Base-by-base conservation (phyloP, 1,284 basidiomycete genomes). In the Gomphus sp. region DNA sequence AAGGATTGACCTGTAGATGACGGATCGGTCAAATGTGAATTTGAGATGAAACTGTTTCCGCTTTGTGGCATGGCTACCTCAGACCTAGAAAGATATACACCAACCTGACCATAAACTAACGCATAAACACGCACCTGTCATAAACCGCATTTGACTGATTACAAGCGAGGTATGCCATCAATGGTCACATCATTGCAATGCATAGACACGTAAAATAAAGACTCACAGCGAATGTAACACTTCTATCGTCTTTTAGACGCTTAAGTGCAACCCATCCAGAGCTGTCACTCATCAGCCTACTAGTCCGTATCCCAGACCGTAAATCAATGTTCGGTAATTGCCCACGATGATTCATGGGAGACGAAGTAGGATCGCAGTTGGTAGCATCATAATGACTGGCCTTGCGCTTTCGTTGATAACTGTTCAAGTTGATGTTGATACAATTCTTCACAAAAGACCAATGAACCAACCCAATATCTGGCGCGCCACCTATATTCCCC, bases 171-270 rank as follows among this genome's bases (percentile, higher is more conserved):
- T 50, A 16, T 36, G 45, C 31, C 10, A 41, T 14, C 52, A 52
- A 59, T 22, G 41, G 25, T 52, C 55, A 39, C 8, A 12, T 53
- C 31, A 31, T n/a, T 36, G 11, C 12, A 55, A 44, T 36, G n/a
- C 14, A 2, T 9, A 47, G 18, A n/a, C n/a, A 10, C 25, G 34
- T 3, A 10, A 14, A 25, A 37, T 1, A n/a, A 39, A n/a, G 25
- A 48, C 58, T 34, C 37, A 55, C 58, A 18, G 41, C 45, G 12
- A 59, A 48, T 16, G 43, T 54, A 39, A 49, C 33, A 14, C 57
- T 39, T 1, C 8, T 53, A 18, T 53, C 57, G 36, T 58, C 51
- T n/a, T n/a, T 43, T 14, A 58, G 37, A 31, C 28, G 3, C 3
- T 31, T 31, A 5, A 31, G 28, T 31, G 43, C 9, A 16, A 55